These are phyloP conservation scores for Graphilbum ipis-grandicollis DNA, from an alignment of 2,329 filamentous ascomycete genomes.

Conservation along the genomic window DNA sequence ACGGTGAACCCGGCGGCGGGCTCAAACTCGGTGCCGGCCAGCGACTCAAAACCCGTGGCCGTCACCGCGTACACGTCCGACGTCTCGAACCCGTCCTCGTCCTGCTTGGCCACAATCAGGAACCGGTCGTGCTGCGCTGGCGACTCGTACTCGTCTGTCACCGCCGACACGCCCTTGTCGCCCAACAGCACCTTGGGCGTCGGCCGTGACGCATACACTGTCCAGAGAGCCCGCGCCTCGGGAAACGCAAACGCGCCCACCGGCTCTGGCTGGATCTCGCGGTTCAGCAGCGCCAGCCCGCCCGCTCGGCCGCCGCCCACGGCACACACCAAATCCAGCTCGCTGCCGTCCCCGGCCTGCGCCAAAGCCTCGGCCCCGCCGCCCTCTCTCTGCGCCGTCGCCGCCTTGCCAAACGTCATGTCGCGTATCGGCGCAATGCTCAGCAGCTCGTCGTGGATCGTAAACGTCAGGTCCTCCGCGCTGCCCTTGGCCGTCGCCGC, in stretches of 20 bases:
- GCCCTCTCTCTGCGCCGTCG: slow-evolving; percentile 14
- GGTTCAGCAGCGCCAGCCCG: slow-evolving; percentile 59
- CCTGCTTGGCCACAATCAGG: slow-evolving; percentile 64
- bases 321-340: slow-evolving; percentile 41
- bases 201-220: slow-evolving; percentile 52
- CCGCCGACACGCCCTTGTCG: slow-evolving; percentile 29
- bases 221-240: slow-evolving; percentile 65
- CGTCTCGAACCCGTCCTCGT: slow-evolving; percentile 51
- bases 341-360: slow-evolving; percentile 27
- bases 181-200: slow-evolving; percentile 41
- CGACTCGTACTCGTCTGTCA: slow-evolving; percentile 34
- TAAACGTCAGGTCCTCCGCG: slow-evolving; percentile 53
- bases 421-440: slow-evolving; percentile 69
- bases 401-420: slow-evolving; percentile 46
- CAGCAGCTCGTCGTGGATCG: slow-evolving; percentile 57
- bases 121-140: slow-evolving; percentile 57
- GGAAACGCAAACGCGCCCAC: slow-evolving; percentile 55
- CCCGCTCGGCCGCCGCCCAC: slow-evolving; percentile 49
- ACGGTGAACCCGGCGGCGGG: slow-evolving; percentile 74
- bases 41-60: slow-evolving; percentile 54
- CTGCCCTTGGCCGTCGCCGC: background rate
- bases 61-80: slow-evolving; percentile 65
- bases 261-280: slow-evolving; percentile 57
- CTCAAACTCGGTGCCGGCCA: slow-evolving; percentile 80
- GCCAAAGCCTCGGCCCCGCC: slow-evolving; percentile 17